A percentile compares a stretch with the other conserved stretches of the same genome.
These are phyloP conservation scores for Tylopilus rubrobrunneus DNA, from an alignment of 768 basidiomycete genomes.

Conservation along the genomic window DNA sequence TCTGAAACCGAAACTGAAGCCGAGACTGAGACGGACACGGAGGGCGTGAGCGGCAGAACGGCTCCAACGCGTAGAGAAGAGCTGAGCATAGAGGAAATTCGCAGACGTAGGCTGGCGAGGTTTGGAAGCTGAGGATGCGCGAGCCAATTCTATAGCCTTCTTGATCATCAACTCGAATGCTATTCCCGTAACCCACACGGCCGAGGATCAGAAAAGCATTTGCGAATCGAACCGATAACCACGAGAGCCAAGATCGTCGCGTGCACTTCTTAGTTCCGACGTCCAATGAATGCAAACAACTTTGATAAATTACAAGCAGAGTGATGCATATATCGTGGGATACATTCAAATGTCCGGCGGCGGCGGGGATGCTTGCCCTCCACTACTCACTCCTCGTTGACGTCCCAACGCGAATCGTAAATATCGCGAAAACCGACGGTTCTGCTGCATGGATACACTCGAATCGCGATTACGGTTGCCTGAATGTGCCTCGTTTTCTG, in stretches of 20 bases:
- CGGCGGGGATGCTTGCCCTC: conserved; percentile 25
- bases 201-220: not conserved
- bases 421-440: conserved; percentile 57
- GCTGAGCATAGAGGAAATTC: conserved; percentile 62
- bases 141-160: not conserved
- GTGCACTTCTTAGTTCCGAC: not conserved
- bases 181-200: not conserved
- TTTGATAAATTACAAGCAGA: not conserved
- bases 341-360: conserved; percentile 8
- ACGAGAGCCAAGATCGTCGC: not conserved
- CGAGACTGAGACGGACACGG: conserved; percentile 33
- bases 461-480: conserved; percentile 13
- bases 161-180: not conserved
- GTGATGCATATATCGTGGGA: not conserved
- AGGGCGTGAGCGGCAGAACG: conserved; percentile 2
- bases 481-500: conserved; percentile 13
- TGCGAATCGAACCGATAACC: no score
- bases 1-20: conserved; percentile 34
- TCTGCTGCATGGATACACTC: conserved; percentile 21
- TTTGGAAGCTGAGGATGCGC: conserved; percentile 47
- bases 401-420: conserved; percentile 49
- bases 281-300: not conserved
- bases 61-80: conserved; percentile 28
- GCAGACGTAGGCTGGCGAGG: conserved; percentile 56
- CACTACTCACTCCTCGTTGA: conserved; percentile 38